A percentile compares a stretch with the other conserved stretches of the same genome.
These are phyloP conservation scores for Pseudogymnoascus sp. DNA, from an alignment of 2,329 filamentous ascomycete genomes.

Conservation along the genomic window DNA sequence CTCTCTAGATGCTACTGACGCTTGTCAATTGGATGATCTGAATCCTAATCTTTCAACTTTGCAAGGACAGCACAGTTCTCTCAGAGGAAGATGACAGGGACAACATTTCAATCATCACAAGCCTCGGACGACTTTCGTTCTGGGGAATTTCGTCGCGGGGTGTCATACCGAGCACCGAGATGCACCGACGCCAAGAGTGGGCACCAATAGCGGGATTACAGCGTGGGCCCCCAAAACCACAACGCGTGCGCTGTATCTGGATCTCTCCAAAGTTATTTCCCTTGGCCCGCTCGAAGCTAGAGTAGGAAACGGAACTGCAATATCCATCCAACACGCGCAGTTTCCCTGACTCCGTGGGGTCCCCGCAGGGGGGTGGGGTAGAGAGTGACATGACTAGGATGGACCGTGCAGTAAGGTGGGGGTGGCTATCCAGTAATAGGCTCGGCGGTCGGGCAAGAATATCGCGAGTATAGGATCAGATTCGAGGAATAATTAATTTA, in stretches of 20 bases:
- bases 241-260: background rate
- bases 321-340: background rate
- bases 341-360: background rate
- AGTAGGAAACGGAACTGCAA: background rate
- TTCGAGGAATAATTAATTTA: conserved; percentile 4
- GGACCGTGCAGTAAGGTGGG: background rate
- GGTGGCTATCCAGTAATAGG: background rate
- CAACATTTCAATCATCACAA: background rate
- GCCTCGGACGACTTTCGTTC: background rate
- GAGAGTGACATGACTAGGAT: background rate
- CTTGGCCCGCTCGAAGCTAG: background rate
- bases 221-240: background rate
- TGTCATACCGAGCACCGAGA: background rate
- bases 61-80: background rate
- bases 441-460: background rate
- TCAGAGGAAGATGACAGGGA: background rate
- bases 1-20: background rate
- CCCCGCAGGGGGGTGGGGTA: background rate
- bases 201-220: background rate
- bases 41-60: background rate
- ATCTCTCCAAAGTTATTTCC: background rate
- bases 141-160: background rate
- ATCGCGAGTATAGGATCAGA: background rate
- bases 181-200: conserved; percentile 1
- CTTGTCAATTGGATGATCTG: background rate